Evolutionary conservation across 2,329 filamentous ascomycete genomes (phyloP), one percentile per base, ranked within the genome.

Genomic region (Orbilia oligospora): DNA sequence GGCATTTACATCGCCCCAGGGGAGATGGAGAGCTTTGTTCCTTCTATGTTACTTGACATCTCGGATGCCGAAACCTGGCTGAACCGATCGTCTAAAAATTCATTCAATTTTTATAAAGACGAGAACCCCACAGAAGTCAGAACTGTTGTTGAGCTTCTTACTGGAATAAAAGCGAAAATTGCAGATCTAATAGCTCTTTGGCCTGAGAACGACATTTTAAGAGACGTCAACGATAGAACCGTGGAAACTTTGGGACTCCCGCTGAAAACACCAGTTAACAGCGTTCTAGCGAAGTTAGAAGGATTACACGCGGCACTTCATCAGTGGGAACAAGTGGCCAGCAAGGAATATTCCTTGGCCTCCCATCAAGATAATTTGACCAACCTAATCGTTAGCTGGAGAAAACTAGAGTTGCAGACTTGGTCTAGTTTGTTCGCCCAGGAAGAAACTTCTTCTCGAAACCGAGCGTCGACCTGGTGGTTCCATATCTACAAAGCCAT

Each of bases 401-500:
- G 96, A 79, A 91, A 94, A 76, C 87, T 99, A 36, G 96, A 99
- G 83, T 87, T 99, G 27, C 92, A 92, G 0, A 97, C 95, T 0
- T 99, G 96, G 96, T 91, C 92, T 41, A 92, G 91, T 49, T 85
- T 99, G 2, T 91, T 99, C 77, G 93, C 97, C 81, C 90, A 92
- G 83, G 96, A 99, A 84, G 88, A 90, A 44, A 87, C 89, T 67
- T 93, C 92, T 82, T 94, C 91, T 81, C 87, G 91, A 22, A 89
- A 93, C 61, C 91, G 93, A 82, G 94, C 95, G 1, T 91, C 90
- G 81, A 91, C 92, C 16, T 99, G 96, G 96, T 99, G 94, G 91
- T 99, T 97, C 82, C 88, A 98, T 76, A 94, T 95, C 0, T 99
- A 97, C 82, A 93, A 98, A 84, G 93, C 97, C 49, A 88, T 99